These are phyloP conservation scores for Fusarium newnesense DNA, from an alignment of 2,329 filamentous ascomycete species.

Conservation along the genomic window DNA sequence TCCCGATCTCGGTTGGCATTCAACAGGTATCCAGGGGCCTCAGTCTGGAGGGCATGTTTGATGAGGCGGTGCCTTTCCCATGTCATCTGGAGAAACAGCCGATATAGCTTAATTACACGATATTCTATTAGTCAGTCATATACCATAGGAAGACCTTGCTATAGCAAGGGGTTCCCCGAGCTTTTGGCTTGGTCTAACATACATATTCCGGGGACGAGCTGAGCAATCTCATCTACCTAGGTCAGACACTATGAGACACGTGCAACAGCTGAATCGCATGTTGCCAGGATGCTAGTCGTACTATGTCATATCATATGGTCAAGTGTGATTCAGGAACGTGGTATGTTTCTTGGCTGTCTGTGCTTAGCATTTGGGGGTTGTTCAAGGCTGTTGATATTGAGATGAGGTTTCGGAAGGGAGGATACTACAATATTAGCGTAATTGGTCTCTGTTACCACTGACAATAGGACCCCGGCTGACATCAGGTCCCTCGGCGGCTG, in stretches of 20 bases:
- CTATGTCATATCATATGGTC: slow-evolving; percentile 25
- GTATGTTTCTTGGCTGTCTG: slow-evolving; percentile 9
- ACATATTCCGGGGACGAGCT: slow-evolving; percentile 12
- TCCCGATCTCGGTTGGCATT: slow-evolving; percentile 9
- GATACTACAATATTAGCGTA: background rate
- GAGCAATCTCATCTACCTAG: slow-evolving; percentile 26
- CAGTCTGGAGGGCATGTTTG: background rate
- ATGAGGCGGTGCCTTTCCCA: slow-evolving; percentile 17
- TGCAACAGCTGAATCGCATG: slow-evolving; percentile 40
- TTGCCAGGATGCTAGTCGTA: slow-evolving; percentile 36
- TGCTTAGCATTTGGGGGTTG: slow-evolving; percentile 11
- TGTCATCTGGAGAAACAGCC: slow-evolving; percentile 10
- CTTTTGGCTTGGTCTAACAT: too few relatives aligned
- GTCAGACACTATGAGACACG: slow-evolving; percentile 35
- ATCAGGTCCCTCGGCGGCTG: slow-evolving; percentile 20
- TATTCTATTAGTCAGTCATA: background rate
- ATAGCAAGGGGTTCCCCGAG: too few relatives aligned
- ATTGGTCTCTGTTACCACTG: background rate
- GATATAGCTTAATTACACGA: slow-evolving; percentile 28
- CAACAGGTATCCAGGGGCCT: slow-evolving; percentile 1
- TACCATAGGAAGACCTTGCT: too few relatives aligned
- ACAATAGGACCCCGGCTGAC: background rate
- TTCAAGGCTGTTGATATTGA: background rate
- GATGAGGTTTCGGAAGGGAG: background rate
- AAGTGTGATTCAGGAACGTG: slow-evolving; percentile 10